phyloP scores from a whole-genome alignment of 2,329 filamentous ascomycete genomes.

The Coniochaeta sp. region DNA sequence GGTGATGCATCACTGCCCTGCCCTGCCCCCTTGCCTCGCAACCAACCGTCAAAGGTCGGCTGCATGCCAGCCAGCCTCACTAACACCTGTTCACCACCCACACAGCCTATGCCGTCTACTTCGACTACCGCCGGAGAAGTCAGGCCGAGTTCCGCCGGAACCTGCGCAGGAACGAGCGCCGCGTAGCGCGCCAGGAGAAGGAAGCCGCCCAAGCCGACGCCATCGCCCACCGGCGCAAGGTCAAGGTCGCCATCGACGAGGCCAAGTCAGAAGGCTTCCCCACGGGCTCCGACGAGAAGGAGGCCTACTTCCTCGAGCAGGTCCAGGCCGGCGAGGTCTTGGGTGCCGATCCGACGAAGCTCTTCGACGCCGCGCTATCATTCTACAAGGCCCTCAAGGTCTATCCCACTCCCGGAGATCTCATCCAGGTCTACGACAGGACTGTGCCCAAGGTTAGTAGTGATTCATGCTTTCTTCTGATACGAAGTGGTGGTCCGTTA shows the following conservation, averaged over 20 bases:
- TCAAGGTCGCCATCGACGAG: slow-evolving; percentile 68
- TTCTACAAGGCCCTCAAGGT: slow-evolving; percentile 99
- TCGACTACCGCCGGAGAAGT: slow-evolving; percentile 59
- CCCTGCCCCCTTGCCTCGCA: not conserved
- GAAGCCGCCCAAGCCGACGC: slow-evolving; percentile 60
- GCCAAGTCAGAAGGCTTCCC: slow-evolving; percentile 92
- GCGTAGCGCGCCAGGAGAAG: slow-evolving; percentile 63
- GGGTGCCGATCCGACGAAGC: slow-evolving; percentile 65
- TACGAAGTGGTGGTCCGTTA: no score
- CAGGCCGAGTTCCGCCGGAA: slow-evolving; percentile 58
- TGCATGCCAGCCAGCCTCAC: not conserved
- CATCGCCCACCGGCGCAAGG: slow-evolving; percentile 61
- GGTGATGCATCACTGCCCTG: not conserved
- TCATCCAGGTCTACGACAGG: slow-evolving; percentile 97
- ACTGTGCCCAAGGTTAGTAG: slow-evolving; percentile 80
- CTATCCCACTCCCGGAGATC: slow-evolving; percentile 85
- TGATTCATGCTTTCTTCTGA: no score
- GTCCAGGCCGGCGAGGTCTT: slow-evolving; percentile 82
- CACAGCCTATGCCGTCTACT: slow-evolving; percentile 58
- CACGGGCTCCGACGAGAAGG: slow-evolving; percentile 81
- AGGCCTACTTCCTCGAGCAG: slow-evolving; percentile 94
- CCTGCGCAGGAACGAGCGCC: slow-evolving; percentile 68
- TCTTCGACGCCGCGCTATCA: slow-evolving; percentile 78
- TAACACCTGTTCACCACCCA: slow-evolving; percentile 10
- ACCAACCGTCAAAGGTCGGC: not conserved